Base-by-base conservation (phyloP, 2,329 filamentous ascomycete genomes). In the Claviceps cyperi region DNA sequence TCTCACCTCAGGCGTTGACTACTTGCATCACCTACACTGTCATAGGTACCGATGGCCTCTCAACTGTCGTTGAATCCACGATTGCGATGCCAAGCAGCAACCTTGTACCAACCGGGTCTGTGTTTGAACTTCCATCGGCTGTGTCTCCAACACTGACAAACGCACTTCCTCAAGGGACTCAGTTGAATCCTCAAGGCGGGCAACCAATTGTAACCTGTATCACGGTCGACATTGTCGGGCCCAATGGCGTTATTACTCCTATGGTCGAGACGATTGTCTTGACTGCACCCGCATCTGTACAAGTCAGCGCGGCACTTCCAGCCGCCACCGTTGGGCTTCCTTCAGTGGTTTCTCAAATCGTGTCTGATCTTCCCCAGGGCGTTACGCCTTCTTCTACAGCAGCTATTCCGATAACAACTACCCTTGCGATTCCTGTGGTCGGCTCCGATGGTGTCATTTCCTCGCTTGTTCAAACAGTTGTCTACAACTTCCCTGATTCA, bases 371-470 rank as follows among this genome's bases (percentile, higher is more conserved):
- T 49, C 57, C 57, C 7, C 54, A 57, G 45, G 57, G 57, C 2
- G 43, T 55, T 8, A 47, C 53, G 43, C 43, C 53, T 11, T 46
- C 46, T 24, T 48, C 22, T n/a, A 47, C 54, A 19, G 51, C 56
- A 32, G 49, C 24, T 28, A 52, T 24, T 28, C 55, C 53, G 2
- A 46, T 61, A 40, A 65, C 63, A 6, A 57, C 58, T 3, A 55
- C 57, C 49, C 60, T 64, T 22, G 65, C 65, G 2, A 54, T 62
- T 35, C 52, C 60, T 14, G 53, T 64, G 21, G 49, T 66, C 21
- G 64, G 64, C 17, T 51, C 59, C 11, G 57, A 67, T 54, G 64
- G 64, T 5, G 50, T 58, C n/a, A 54, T 54, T 1, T 65, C 64
- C 2, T 56, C 64, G 13, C 54, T 62, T 28, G 58, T 64, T 9